phyloP scores from a whole-genome alignment of 805 yeast genomes.

The Myxozyma neotropica region DNA sequence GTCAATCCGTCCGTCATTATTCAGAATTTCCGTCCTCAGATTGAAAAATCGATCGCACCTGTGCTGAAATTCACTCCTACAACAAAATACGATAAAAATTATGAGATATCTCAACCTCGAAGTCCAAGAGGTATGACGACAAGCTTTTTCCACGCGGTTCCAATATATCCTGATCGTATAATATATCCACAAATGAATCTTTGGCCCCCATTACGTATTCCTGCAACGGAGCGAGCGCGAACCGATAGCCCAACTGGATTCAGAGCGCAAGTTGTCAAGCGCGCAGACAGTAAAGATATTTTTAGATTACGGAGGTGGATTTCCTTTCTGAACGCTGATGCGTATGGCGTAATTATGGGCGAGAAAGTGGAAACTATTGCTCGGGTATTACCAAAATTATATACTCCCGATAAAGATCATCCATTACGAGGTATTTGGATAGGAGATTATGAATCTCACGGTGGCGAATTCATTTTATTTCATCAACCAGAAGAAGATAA shows the following conservation, averaged over 20 bases:
- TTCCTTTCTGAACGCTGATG: slow-evolving; percentile 10
- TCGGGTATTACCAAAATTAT: slow-evolving; percentile 25
- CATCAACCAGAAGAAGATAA: slow-evolving; percentile 34
- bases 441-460: slow-evolving; percentile 31
- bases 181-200: slow-evolving; percentile 36
- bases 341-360: slow-evolving; percentile 27
- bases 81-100: slow-evolving; percentile 24
- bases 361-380: slow-evolving; percentile 36
- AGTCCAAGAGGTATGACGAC: slow-evolving; percentile 21
- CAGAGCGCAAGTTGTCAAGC: slow-evolving; percentile 30
- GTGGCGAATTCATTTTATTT: slow-evolving; percentile 35
- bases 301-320: slow-evolving; percentile 33
- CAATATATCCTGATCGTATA: slow-evolving; percentile 32
- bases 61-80: slow-evolving; percentile 17
- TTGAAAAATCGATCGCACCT: slow-evolving; percentile 21
- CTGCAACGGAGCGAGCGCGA: slow-evolving; percentile 35
- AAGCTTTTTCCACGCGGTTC: slow-evolving; percentile 29
- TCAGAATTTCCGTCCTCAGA: slow-evolving; percentile 17
- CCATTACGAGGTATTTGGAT: slow-evolving; percentile 41
- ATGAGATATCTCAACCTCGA: slow-evolving; percentile 20
- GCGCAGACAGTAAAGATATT: slow-evolving; percentile 26
- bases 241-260: slow-evolving; percentile 34
- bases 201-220: slow-evolving; percentile 37
- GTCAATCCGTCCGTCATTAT: slow-evolving; percentile 19
- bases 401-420: slow-evolving; percentile 16